phyloP scores from a whole-genome alignment of 148 eudicot genomes.

The Silene uniflora region DNA sequence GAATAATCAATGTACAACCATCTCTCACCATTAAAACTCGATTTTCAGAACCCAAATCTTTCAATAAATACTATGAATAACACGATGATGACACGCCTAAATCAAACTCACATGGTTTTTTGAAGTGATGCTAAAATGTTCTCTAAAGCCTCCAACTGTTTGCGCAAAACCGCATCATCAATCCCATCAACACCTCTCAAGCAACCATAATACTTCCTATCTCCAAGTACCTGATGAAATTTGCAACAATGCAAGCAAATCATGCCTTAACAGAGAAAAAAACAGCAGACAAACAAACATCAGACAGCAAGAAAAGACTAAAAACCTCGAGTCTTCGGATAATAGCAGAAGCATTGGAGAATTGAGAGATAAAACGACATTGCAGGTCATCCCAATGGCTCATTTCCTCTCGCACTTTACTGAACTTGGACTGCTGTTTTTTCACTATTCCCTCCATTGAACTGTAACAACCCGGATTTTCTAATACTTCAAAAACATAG shows the following conservation, averaged over 20 bases:
- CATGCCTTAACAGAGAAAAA: slow-evolving; percentile 1
- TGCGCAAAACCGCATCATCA: slow-evolving; percentile 43
- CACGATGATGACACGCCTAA: background rate
- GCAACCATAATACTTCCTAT: slow-evolving; percentile 57
- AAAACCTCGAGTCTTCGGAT: slow-evolving; percentile 47
- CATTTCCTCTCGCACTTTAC: slow-evolving; percentile 43
- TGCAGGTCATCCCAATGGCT: slow-evolving; percentile 52
- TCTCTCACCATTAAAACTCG: background rate
- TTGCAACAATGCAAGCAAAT: background rate
- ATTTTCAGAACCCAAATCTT: background rate
- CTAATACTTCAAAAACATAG: background rate
- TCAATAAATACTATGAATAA: background rate
- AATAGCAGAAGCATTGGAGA: slow-evolving; percentile 48
- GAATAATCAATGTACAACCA: background rate
- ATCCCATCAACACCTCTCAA: slow-evolving; percentile 61
- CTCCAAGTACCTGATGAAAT: slow-evolving; percentile 43
- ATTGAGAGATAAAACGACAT: slow-evolving; percentile 44
- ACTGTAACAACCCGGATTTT: background rate
- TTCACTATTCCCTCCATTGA: slow-evolving; percentile 49
- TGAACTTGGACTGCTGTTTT: slow-evolving; percentile 52
- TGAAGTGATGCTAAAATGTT: slow-evolving; percentile 46
- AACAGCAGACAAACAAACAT: background rate
- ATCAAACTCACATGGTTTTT: slow-evolving; percentile 53
- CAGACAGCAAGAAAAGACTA: background rate
- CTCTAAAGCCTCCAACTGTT: slow-evolving; percentile 74